Evolutionary conservation across 176 grass and related monocot species (phyloP), one percentile per base, ranked within the genome.

Genomic region (Secale cereale): DNA sequence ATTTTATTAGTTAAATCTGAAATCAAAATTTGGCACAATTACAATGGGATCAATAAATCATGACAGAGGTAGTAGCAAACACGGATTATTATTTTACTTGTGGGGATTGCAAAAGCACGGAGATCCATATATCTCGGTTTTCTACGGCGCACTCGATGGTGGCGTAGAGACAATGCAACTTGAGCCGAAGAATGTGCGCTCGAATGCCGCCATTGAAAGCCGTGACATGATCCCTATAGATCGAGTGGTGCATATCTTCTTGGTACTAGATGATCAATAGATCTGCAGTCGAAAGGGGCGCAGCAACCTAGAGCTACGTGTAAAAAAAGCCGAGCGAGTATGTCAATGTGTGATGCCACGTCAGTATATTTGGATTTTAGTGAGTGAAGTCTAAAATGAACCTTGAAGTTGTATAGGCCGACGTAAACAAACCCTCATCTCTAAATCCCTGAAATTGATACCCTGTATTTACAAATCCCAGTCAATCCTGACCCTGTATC

Each of bases 161-260:
- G 62, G 64, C 80, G 86, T 88, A 31, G 70, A 70, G 74, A 78
- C 80, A 78, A 15, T 62, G 86, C 74, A 78, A 83, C 39, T 88
- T 40, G 65, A 81, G 63, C 64, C 28, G 50, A 50, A 48, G 74
- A 83, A 88, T 78, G 80, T 72, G 81, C 65, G 65, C 73, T 62
- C 80, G 59, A 70, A 83, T 60, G 26, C 23, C 37, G 30, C 59
- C 85, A 76, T 81, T 31, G 79, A 46, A 67, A 61, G 39, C 15
- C 71, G 85, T 69, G 61, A 77, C 85, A 59, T 20, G 79, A 69
- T 76, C n/a, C 52, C 52, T 7, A 40, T n/a, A 5, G 7, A 12
- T 72, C 37, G 7, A 29, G 48, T 22, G 31, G 15, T 15, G 14
- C 27, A 28, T 37, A 48, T 5, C 43, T 82, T 82, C 0, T 46